Evolutionary conservation across 2,329 filamentous ascomycete genomes (phyloP).

Genomic region (Colletotrichum sp.): DNA sequence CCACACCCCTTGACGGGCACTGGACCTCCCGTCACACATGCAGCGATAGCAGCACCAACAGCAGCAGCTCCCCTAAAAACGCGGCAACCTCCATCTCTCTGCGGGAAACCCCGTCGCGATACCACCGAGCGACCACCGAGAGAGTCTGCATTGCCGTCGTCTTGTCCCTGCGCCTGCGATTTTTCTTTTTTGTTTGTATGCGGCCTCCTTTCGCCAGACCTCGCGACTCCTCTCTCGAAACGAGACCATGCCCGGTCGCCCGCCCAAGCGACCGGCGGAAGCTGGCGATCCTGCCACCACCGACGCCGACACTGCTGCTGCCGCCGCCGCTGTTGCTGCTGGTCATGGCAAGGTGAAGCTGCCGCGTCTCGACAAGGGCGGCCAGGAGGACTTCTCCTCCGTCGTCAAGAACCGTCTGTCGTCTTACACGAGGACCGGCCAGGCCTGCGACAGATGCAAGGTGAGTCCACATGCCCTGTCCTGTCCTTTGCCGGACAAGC

Average conservation of each 20-base stretch:
- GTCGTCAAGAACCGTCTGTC: conserved; percentile 61
- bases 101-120: conserved; percentile 19
- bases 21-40: neutral
- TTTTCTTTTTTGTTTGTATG: neutral
- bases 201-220: neutral
- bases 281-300: conserved; percentile 35
- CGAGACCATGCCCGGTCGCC: conserved; percentile 36
- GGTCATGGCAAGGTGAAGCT: conserved; percentile 49
- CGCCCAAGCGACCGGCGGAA: conserved; percentile 49
- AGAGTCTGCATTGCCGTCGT: neutral
- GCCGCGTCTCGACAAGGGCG: conserved; percentile 50
- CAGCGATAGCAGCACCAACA: neutral
- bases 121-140: neutral
- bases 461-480: conserved; percentile 45
- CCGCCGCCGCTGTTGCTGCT: neutral
- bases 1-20: neutral
- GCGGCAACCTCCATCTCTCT: conserved; percentile 11
- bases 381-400: conserved; percentile 55
- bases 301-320: neutral
- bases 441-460: conserved; percentile 90
- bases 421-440: conserved; percentile 70
- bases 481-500: neutral
- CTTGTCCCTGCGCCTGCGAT: neutral
- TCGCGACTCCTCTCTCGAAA: neutral
- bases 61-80: neutral